Evolutionary conservation across 129 eudicot species (phyloP).

Genomic region (Scalesia atractyloides): DNA sequence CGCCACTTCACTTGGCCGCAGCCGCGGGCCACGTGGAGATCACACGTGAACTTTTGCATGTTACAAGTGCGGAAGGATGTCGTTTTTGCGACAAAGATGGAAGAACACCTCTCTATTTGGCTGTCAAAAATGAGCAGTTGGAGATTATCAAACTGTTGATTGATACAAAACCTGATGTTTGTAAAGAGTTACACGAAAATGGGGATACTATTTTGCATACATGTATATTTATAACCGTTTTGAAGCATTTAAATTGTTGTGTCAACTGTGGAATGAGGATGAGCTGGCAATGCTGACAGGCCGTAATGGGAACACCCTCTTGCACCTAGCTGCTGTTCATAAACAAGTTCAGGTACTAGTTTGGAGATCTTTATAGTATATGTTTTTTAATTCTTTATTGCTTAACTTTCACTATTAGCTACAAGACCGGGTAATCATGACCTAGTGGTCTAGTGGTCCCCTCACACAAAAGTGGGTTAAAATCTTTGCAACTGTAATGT

Average conservation of each 20-base stretch:
- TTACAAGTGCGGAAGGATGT: conserved; percentile 17
- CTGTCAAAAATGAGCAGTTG: conserved; percentile 25
- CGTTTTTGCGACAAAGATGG: conserved; percentile 28
- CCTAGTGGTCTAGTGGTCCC: too few relatives aligned
- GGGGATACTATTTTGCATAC: conserved; percentile 28
- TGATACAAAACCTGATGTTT: conserved; percentile 13
- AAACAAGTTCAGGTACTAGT: conserved; percentile 25
- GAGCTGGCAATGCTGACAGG: conserved; percentile 18
- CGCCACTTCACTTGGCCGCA: conserved; percentile 34
- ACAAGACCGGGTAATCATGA: too few relatives aligned
- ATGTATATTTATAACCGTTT: conserved; percentile 24
- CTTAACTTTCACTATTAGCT: too few relatives aligned
- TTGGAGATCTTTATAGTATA: too few relatives aligned
- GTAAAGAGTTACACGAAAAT: conserved; percentile 13
- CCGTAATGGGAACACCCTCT: conserved; percentile 27
- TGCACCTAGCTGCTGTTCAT: conserved; percentile 29
- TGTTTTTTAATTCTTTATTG: too few relatives aligned
- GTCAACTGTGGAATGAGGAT: conserved; percentile 24
- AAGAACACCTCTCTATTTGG: conserved; percentile 27
- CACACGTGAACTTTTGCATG: conserved; percentile 15
- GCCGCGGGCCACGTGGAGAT: conserved; percentile 30
- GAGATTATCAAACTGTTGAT: conserved; percentile 13
- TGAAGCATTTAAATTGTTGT: conserved; percentile 28
- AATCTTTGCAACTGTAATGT: too few relatives aligned
- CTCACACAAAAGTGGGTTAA: too few relatives aligned